Evolutionary conservation across 2,329 filamentous ascomycete species (phyloP).

Genomic region (Trichoderma sp.): DNA sequence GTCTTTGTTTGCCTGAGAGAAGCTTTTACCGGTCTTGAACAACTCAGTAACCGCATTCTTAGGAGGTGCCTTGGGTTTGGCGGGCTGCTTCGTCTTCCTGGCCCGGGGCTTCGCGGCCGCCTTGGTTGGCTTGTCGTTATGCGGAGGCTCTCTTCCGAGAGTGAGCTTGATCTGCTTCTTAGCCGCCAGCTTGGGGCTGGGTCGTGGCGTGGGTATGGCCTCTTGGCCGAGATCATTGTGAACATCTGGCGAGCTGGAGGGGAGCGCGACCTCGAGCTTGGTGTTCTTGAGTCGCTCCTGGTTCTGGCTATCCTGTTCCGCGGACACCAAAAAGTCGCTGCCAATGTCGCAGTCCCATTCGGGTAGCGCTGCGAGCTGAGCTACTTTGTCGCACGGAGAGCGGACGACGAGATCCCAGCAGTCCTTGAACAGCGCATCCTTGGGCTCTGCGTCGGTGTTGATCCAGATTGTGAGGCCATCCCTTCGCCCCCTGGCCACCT

Average conservation of each 20-base stretch:
- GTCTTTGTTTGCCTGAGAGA: conserved; percentile 31
- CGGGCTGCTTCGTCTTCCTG: conserved; percentile 41
- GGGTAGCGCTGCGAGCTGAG: conserved; percentile 66
- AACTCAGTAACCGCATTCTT: conserved; percentile 46
- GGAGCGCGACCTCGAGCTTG: conserved; percentile 40
- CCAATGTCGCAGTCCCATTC: conserved; percentile 60
- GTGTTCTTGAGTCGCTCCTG: conserved; percentile 45
- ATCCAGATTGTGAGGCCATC: conserved; percentile 93
- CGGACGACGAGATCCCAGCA: conserved; percentile 91
- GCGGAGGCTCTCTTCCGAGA: conserved; percentile 41
- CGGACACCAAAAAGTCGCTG: conserved; percentile 51
- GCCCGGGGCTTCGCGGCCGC: conserved; percentile 37
- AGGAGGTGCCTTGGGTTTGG: conserved; percentile 43
- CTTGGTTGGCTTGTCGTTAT: conserved; percentile 32
- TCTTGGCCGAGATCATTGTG: conserved; percentile 48
- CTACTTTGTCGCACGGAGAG: conserved; percentile 86
- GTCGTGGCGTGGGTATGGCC: conserved; percentile 60
- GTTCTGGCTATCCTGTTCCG: conserved; percentile 48
- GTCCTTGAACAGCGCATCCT: conserved; percentile 81
- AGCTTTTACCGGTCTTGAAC: conserved; percentile 51
- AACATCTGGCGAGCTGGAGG: conserved; percentile 34
- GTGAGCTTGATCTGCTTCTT: conserved; percentile 58
- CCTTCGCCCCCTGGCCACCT: conserved; percentile 76
- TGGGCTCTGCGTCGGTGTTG: conserved; percentile 83
- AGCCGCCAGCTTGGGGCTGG: conserved; percentile 54